Evolutionary conservation across 306 rosid species (phyloP).

Genomic region (Prunus mume): DNA sequence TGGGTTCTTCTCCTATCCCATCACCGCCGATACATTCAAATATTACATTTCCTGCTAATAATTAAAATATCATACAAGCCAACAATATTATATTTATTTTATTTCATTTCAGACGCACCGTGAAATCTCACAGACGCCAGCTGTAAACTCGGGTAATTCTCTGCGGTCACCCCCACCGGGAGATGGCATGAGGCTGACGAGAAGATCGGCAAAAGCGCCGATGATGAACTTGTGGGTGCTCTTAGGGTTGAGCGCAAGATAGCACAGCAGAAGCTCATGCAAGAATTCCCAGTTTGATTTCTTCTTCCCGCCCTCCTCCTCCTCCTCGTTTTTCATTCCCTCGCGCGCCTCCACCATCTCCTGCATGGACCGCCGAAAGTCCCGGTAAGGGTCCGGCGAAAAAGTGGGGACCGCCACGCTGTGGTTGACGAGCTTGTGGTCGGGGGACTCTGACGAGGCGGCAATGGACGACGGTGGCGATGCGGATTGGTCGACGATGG

Average conservation of each 20-base stretch:
- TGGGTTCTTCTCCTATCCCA: too few species aligned
- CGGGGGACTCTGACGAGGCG: slow-evolving; percentile 15
- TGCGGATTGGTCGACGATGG: slow-evolving; percentile 54
- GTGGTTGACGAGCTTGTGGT: slow-evolving; percentile 35
- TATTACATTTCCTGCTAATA: background rate
- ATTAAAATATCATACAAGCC: background rate
- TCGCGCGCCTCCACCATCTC: slow-evolving; percentile 97
- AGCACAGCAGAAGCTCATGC: slow-evolving; percentile 79
- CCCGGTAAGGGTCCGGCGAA: slow-evolving; percentile 84
- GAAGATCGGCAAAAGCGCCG: slow-evolving; percentile 76
- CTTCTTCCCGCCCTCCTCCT: slow-evolving; percentile 37
- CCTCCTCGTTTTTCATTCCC: slow-evolving; percentile 17
- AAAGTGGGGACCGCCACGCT: slow-evolving; percentile 67
- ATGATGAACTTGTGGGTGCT: slow-evolving; percentile 76
- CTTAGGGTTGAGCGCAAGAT: slow-evolving; percentile 77
- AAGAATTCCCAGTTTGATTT: slow-evolving; percentile 68
- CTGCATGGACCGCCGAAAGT: slow-evolving; percentile 85
- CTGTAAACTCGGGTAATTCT: slow-evolving; percentile 13
- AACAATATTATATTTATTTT: too few species aligned
- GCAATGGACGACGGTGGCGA: slow-evolving; percentile 7
- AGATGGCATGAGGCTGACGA: slow-evolving; percentile 51
- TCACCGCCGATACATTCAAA: background rate
- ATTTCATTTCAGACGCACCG: slow-evolving; percentile 1
- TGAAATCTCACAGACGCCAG: slow-evolving; percentile 24
- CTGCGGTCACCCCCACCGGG: background rate